phyloP scores from a whole-genome alignment of 1,139 yeast species.

The Debaryomyces robertsiae region DNA sequence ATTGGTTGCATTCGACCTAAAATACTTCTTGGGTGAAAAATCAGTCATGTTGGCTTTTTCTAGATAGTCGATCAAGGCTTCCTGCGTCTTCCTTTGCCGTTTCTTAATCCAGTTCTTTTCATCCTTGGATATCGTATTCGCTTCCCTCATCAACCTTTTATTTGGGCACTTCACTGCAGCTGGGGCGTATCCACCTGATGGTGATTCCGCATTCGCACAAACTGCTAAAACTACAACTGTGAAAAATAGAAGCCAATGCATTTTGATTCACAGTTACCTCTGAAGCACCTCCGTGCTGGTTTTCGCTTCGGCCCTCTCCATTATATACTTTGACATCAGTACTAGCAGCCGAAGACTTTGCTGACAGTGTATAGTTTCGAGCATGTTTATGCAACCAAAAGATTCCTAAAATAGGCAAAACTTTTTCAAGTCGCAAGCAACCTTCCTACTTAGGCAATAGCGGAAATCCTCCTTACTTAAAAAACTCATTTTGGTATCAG shows the following conservation, averaged over 20 bases:
- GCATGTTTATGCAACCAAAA: too few relatives aligned
- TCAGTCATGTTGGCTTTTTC: constrained; percentile 58
- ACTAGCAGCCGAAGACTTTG: too few relatives aligned
- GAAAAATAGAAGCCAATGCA: constrained; percentile 3
- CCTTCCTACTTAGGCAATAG: constrained; percentile 3
- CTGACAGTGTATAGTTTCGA: too few relatives aligned
- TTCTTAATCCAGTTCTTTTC: constrained; percentile 45
- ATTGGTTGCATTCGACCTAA: constrained; percentile 25
- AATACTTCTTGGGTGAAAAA: constrained; percentile 54
- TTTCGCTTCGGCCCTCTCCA: too few relatives aligned
- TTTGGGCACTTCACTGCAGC: constrained; percentile 59
- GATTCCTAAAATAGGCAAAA: constrained; percentile 4
- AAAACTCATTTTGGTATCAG: too few relatives aligned
- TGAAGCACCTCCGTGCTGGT: too few relatives aligned
- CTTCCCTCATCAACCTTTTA: constrained; percentile 37
- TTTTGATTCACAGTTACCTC: neutral
- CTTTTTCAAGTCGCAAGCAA: constrained; percentile 2
- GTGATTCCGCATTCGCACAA: constrained; percentile 47
- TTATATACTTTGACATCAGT: too few relatives aligned
- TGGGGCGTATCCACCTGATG: constrained; percentile 68
- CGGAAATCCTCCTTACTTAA: neutral
- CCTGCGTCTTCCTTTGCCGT: constrained; percentile 56
- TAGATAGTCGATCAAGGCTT: constrained; percentile 58
- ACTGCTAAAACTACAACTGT: constrained; percentile 1
- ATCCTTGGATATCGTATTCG: constrained; percentile 33